Evolutionary conservation across 768 basidiomycete genomes (phyloP).

Genomic region (Suillus sp.): DNA sequence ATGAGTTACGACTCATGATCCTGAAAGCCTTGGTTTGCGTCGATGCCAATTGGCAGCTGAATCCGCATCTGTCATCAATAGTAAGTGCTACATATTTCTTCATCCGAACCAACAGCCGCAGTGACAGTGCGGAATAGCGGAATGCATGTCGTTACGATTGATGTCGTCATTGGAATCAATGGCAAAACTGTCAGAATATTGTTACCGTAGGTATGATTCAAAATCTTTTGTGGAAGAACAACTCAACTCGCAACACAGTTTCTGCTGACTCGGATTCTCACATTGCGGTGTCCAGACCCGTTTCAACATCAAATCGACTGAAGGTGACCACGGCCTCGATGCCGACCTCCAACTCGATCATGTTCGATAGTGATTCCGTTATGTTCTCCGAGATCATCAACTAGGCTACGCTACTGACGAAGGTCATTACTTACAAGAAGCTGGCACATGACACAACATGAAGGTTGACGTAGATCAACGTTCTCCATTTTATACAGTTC

Average conservation of each 20-base stretch:
- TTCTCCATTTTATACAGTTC: too few relatives aligned
- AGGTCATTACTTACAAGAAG: background rate
- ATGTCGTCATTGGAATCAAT: background rate
- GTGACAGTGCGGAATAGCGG: background rate
- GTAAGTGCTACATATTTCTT: background rate
- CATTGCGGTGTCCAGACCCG: constrained; percentile 42
- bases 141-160: background rate
- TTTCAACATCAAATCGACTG: constrained; percentile 37
- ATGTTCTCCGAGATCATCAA: background rate
- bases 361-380: constrained; percentile 6
- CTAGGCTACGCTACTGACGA: background rate
- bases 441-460: background rate
- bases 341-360: constrained; percentile 29
- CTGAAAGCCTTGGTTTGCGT: background rate
- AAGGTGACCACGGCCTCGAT: constrained; percentile 44
- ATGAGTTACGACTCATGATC: too few relatives aligned
- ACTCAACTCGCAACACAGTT: background rate
- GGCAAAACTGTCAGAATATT: background rate
- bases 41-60: background rate
- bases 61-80: background rate
- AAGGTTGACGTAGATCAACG: too few relatives aligned
- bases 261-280: constrained; percentile 18
- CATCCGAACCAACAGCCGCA: background rate
- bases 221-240: background rate
- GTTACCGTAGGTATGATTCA: background rate